Conservation (phyloP, 2,329 filamentous ascomycete genomes). For the Sporothrix schenckii region DNA sequence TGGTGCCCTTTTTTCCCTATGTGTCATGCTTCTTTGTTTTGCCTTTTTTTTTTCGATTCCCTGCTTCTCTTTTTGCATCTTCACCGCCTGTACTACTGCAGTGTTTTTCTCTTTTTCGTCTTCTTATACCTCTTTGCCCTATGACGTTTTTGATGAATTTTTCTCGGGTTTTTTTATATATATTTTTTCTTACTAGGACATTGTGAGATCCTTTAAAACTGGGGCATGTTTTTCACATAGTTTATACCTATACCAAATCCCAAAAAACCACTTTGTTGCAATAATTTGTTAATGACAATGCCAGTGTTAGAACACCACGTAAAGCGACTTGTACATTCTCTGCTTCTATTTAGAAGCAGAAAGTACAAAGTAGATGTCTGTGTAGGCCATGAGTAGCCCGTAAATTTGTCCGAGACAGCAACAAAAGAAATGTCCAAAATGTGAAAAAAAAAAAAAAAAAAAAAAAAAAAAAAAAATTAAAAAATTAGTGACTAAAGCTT, state of each 20-base stretch:
- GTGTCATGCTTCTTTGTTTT: neutral
- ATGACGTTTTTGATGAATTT: neutral
- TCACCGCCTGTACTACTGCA: constrained; percentile 18
- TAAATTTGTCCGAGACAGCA: neutral
- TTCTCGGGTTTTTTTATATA: no score
- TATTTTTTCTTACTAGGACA: no score
- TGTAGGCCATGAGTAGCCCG: neutral
- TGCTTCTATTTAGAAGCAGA: neutral
- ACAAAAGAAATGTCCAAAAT: neutral
- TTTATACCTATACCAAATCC: no score
- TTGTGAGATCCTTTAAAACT: no score
- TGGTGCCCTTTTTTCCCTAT: constrained; percentile 2
- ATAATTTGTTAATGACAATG: no score
- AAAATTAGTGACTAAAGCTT: neutral
- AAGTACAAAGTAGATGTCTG: neutral
- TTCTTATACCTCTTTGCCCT: constrained; percentile 11
- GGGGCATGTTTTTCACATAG: no score
- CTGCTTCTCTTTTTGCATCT: constrained; percentile 32
- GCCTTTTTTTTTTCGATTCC: neutral
- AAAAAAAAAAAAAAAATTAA: no score
- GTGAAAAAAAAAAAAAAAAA: neutral
- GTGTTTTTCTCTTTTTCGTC: constrained; percentile 36
- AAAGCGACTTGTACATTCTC: neutral
- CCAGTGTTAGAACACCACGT: neutral
- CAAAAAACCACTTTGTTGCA: no score